Base-by-base conservation (phyloP, 1,139 yeast species). In the Kodamaea alishanica region DNA sequence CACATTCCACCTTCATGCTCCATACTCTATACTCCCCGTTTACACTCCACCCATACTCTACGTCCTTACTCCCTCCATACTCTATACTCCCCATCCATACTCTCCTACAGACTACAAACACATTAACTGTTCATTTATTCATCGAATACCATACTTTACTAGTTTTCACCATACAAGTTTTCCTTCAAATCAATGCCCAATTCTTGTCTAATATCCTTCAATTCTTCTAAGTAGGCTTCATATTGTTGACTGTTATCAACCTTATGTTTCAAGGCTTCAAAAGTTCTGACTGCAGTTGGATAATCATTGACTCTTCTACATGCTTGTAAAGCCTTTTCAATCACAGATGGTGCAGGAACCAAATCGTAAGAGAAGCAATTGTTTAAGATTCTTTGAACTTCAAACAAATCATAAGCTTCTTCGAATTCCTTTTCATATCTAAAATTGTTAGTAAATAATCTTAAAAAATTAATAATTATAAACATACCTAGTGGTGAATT, bases 251-350 rank as follows among this genome's bases (percentile, higher is more conserved):
- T 82, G 73, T 84, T 87, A 69, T 90, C 97, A 50, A 92, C 97
- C 77, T 92, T 92, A 80, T 81, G 87, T 69, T 85, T 87, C 66
- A 92, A 80, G 51, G 88, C 85, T 74, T 92, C 98, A 58, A 92
- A 92, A 46, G 95, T 96, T 73, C 98, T 86, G 55, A 90, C 94
- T 44, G 98, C 98, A 47, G 97, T 90, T 47, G 98, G 97, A 73
- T 87, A 87, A 73, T 92, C 98, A 69, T 94, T 89, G 52, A 92
- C 97, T 73, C 98, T 87, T 81, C 98, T 89, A 60, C 97, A 92
- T 39, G 98, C 98, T 72, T 86, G 84, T 64, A 92, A 79, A 38
- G 98, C 98, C 73, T 86, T 86, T 71, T 88, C 96, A 61, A 92
- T 78, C 48, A 92, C 97, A 45, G 85, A 81, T 51, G 98, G 98